Evolutionary conservation across 2,329 filamentous ascomycete genomes (phyloP), one percentile per base, ranked within the genome.

Genomic region (Didymella lethalis): DNA sequence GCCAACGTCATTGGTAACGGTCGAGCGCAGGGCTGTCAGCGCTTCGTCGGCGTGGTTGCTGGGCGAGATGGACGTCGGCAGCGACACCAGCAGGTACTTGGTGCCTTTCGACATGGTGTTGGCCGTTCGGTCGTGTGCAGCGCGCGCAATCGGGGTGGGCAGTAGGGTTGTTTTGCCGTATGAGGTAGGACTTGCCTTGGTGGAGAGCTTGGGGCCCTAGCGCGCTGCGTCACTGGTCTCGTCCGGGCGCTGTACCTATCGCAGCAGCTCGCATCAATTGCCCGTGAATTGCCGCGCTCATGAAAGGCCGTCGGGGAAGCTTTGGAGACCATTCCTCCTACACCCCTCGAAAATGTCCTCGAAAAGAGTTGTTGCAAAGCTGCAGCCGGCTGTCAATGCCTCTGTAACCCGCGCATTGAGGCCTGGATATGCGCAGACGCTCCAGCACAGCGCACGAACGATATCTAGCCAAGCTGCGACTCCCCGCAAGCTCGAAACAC

Each of bases 61-160:
- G 68, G 92, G 90, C 73, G 93, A 90, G 76, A 94, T 93, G 59
- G 91, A 91, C 67, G 91, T 89, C 59, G 95, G 95, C 63, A 99
- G 86, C 63, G 95, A 98, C 69, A 98, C 85, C 73, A 98, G 86
- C 70, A 93, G 86, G 83, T 96, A 98, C 74, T 88, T 93, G 67
- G 77, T 72, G 63, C 70, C 70, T 64, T 79, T 81, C 49, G 79
- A 80, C 79, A 80, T 80, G 66, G 59, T 69, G 66, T 62, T 64
- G 61, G 64, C 58, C 54, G 54, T 57, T 48, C 56, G 50, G 51
- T 61, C 58, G 61, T 54, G 46, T 51, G 40, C 50, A 41, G 53
- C 48, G 59, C 54, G 62, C 62, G 61, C 61, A 57, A 57, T 63
- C 63, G 64, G 38, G 43, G 20, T 38, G 29, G 59, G 48, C 57